These are phyloP conservation scores for Sutorius australiensis DNA, from an alignment of 768 basidiomycete species.

Conservation along the genomic window DNA sequence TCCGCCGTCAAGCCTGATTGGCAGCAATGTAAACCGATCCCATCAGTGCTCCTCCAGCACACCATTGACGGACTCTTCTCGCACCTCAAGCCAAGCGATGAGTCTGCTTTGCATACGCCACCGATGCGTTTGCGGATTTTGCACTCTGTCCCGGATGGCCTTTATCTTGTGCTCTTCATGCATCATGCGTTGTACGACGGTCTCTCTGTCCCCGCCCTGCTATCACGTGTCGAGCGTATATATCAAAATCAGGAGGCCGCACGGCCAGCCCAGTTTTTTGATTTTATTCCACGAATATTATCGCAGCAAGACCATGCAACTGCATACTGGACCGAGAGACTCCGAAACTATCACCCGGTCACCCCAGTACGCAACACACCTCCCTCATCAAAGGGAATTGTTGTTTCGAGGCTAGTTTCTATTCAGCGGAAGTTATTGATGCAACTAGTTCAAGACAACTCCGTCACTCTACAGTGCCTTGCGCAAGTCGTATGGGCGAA, in stretches of 20 bases:
- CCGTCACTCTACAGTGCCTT: conserved; percentile 36
- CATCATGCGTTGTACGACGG: conserved; percentile 51
- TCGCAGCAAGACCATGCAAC: conserved; percentile 37
- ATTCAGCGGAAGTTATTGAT: conserved; percentile 6
- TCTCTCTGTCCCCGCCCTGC: conserved; percentile 36
- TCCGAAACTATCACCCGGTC: conserved; percentile 23
- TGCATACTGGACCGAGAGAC: conserved; percentile 35
- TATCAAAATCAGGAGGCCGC: conserved; percentile 25
- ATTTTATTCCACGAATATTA: conserved; percentile 36
- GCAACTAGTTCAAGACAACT: conserved; percentile 18
- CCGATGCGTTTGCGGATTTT: conserved; percentile 29
- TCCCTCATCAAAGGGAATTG: conserved; percentile 7
- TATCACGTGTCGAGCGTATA: conserved; percentile 30
- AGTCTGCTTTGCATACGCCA: conserved; percentile 27
- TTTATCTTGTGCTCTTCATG: conserved; percentile 37
- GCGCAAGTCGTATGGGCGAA: conserved; percentile 33
- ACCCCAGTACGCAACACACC: conserved; percentile 16
- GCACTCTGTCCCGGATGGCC: neutral
- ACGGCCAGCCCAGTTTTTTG: conserved; percentile 33
- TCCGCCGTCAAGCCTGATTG: conserved; percentile 22
- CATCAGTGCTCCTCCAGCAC: conserved; percentile 8
- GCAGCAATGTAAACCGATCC: conserved; percentile 15
- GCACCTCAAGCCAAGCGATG: conserved; percentile 15
- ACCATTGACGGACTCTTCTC: conserved; percentile 10
- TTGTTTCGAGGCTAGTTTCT: conserved; percentile 12